Base-by-base conservation (phyloP, 2,329 filamentous ascomycete species). In the Monilinia laxa region DNA sequence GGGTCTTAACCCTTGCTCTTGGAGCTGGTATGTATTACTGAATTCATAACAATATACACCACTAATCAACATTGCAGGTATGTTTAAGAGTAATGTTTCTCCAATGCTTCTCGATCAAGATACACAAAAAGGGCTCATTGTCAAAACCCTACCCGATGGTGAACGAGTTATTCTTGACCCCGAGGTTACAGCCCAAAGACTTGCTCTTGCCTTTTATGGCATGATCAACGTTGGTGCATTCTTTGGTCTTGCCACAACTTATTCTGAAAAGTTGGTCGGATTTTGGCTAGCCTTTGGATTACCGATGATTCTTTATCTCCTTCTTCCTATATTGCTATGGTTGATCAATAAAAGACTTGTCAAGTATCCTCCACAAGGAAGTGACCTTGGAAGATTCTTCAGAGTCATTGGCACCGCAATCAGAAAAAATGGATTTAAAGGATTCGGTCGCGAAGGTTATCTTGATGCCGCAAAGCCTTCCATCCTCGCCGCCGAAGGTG, bases 381-480 rank as follows among this genome's bases (percentile, higher is more conserved):
- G 78, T 68, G 80, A 82, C 69, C 75, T 83, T 38, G 74, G 73
- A 70, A 80, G 81, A 68, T 77, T 81, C 47, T 79, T 81, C 75
- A 74, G 73, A 18, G 74, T 82, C 16, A 73, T 83, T 5, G 75
- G 76, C 38, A 71, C 81, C 62, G 78, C 76, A 72, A 66, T 83
- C 58, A 76, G 75, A 52, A 78, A 78, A 59, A 80, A 79, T 90
- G 89, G 23, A 90, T 89, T 7, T 84, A 91, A 83, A 66, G 87
- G 87, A 75, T 53, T 73, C 25, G 70, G 70, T 25, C 62, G 67
- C 23, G 57, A 67, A 47, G 81, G 80, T 31, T 88, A 90, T 79
- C 92, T 89, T 84, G 86, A 92, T 25, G 75, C 81, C 6, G 87
- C 86, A 65, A 90, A 90, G 79, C 90, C 90, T 2, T 89, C 85